Base-by-base conservation (phyloP, 1,284 basidiomycete species). In the Boletus sp. region DNA sequence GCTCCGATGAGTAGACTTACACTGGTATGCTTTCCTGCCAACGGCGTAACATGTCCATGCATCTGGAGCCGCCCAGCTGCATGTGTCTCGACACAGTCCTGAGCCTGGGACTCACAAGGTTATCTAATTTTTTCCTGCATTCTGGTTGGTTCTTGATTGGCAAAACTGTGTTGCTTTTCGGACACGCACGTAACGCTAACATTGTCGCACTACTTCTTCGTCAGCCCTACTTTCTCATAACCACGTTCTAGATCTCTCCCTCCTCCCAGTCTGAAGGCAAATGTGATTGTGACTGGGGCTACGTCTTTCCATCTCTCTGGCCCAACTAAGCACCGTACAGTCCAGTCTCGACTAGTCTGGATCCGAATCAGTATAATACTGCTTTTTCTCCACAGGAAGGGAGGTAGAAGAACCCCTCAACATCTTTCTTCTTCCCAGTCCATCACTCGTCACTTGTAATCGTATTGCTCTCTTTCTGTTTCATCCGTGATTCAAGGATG, bases 161-260 rank as follows among this genome's bases (percentile, higher is more conserved):
- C 40, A 21, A 37, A 21, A 6, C n/a, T n/a, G n/a, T n/a, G 54
- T 58, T 49, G 47, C 47, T 40, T 35, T 55, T 56, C 52, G 52
- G 62, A 31, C 52, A 65, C 58, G 40, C 65, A 58, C 44, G 52
- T 65, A 67, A 65, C 59, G 23, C 63, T 54, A n/a, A n/a, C 35
- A 25, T 40, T 28, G 16, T 44, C 21, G 27, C 28, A 28, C 21
- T 44, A 14, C 17, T 37, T 43, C 25, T 33, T 33, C 10, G 23
- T 38, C 23, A 31, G 23, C 30, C n/a, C 27, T 19, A 8, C 19
- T 28, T 8, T 28, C 37, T 38, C 44, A 4, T 23, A 55, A 49
- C 37, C 46, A 17, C 60, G 38, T 31, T 55, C 59, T 50, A 35
- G 51, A 63, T 65, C 48, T 23, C 21, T 46, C 27, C 35, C 3